phyloP scores from a whole-genome alignment of 306 rosid species.

The Dalbergia oliveri region DNA sequence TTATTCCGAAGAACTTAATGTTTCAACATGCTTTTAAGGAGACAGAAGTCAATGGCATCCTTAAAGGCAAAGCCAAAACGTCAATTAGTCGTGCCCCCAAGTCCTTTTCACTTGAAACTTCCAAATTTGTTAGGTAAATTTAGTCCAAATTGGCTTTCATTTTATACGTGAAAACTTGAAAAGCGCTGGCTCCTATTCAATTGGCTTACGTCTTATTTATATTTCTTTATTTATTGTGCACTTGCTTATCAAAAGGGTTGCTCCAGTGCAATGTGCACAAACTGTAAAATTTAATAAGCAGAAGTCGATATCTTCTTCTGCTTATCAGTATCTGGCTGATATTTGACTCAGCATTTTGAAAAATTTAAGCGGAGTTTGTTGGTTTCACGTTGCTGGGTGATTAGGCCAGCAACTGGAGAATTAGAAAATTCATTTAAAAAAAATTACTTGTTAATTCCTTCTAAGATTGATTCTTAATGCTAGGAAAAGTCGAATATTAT shows the following conservation, averaged over 20 bases:
- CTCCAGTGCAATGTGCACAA: neutral
- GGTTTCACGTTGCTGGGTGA: neutral
- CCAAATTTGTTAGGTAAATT: neutral
- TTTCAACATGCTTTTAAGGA: slow-evolving; percentile 11
- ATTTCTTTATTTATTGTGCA: neutral
- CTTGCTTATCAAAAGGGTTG: slow-evolving; percentile 16
- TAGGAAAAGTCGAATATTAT: neutral
- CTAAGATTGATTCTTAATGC: neutral
- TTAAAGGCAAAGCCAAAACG: neutral
- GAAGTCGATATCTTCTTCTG: slow-evolving; percentile 6
- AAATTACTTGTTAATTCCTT: neutral
- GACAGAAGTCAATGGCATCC: slow-evolving; percentile 23
- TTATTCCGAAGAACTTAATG: neutral
- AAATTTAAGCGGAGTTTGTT: neutral
- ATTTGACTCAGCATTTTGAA: neutral
- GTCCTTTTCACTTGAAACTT: slow-evolving; percentile 13
- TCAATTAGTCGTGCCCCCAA: neutral
- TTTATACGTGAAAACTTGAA: neutral
- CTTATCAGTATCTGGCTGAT: slow-evolving; percentile 37
- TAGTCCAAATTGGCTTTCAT: slow-evolving; percentile 10
- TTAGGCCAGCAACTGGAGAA: neutral
- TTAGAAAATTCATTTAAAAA: too few relatives aligned
- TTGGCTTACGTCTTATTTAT: slow-evolving; percentile 36
- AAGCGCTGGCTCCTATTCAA: slow-evolving; percentile 30
- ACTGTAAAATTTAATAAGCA: neutral